phyloP scores from a whole-genome alignment of 768 basidiomycete genomes.

The Collybia mongolica region DNA sequence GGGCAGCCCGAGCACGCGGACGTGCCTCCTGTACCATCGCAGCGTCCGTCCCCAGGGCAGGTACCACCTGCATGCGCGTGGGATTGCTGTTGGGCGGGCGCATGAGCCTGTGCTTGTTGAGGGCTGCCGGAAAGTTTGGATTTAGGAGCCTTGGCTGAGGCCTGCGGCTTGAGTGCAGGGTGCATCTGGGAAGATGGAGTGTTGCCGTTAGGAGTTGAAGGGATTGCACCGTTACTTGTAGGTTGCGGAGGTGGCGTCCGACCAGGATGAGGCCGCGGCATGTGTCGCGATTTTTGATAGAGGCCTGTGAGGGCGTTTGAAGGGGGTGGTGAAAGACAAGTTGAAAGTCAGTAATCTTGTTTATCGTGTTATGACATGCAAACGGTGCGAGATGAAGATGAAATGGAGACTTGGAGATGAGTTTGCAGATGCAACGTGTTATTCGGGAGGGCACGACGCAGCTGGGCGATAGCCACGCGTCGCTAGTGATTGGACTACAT shows the following conservation, averaged over 20 bases:
- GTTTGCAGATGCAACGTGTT: too few species aligned
- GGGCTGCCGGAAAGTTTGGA: slow-evolving; percentile 4
- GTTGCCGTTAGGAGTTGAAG: slow-evolving; percentile 20
- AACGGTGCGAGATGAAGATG: slow-evolving; percentile 8
- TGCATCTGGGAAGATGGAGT: slow-evolving; percentile 3
- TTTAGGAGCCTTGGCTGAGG: slow-evolving; percentile 2
- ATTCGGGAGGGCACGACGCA: too few species aligned
- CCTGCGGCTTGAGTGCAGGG: slow-evolving; percentile 7
- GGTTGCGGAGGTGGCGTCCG: slow-evolving; percentile 29
- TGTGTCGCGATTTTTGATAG: slow-evolving; percentile 81
- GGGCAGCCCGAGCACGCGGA: slow-evolving; percentile 94
- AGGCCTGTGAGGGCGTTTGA: slow-evolving; percentile 50
- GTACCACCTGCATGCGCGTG: slow-evolving; percentile 48
- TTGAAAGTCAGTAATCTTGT: slow-evolving; percentile 8
- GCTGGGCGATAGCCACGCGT: too few species aligned
- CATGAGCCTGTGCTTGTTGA: neutral
- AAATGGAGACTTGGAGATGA: slow-evolving; percentile 1
- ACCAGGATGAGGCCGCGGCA: slow-evolving; percentile 68
- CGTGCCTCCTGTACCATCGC: slow-evolving; percentile 96
- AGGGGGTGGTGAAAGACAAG: slow-evolving; percentile 11
- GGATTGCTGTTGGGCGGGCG: neutral
- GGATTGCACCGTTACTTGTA: slow-evolving; percentile 17
- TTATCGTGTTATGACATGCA: too few species aligned
- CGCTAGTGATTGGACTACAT: too few species aligned
- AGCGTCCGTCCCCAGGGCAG: slow-evolving; percentile 98